A percentile compares a stretch with the other conserved stretches of the same genome.
Evolutionary conservation across 2,329 filamentous ascomycete genomes (phyloP).

Genomic region (Bisporella sp.): DNA sequence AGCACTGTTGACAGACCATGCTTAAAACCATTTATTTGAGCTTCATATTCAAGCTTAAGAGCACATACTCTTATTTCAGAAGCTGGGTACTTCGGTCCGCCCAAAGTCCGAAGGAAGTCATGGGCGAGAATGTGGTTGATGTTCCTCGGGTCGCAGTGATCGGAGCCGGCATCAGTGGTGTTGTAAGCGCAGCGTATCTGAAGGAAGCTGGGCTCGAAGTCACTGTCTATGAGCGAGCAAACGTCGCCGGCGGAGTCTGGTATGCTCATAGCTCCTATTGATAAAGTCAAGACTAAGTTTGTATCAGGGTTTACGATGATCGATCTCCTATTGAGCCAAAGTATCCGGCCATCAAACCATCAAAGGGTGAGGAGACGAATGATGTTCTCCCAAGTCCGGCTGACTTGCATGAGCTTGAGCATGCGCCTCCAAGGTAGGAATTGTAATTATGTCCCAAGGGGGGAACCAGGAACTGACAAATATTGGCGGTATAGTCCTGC

Average conservation of each 20-base stretch:
- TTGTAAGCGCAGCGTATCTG: constrained; percentile 39
- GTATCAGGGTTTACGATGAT: constrained; percentile 20
- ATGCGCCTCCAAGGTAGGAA: constrained; percentile 20
- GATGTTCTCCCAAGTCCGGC: not conserved
- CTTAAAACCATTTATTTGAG: too few relatives aligned
- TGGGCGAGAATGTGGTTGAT: too few relatives aligned
- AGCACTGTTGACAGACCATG: too few relatives aligned
- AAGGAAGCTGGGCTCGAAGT: constrained; percentile 38
- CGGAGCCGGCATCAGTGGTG: constrained; percentile 44
- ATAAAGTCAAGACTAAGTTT: not conserved
- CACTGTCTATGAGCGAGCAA: constrained; percentile 46
- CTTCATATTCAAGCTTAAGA: too few relatives aligned
- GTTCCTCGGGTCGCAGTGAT: constrained; percentile 31
- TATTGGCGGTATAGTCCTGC: constrained; percentile 11
- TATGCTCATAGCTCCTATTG: constrained; percentile 11
- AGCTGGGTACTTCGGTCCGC: too few relatives aligned
- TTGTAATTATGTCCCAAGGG: not conserved
- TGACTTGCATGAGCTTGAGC: constrained; percentile 9
- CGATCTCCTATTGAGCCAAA: constrained; percentile 15
- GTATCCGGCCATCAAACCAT: constrained; percentile 18
- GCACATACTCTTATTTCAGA: too few relatives aligned
- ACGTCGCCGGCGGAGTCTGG: constrained; percentile 49
- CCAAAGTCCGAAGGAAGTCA: too few relatives aligned
- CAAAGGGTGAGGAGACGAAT: not conserved
- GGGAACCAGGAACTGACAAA: not conserved